Percentiles rank a stretch among this genome's conserved stretches.
Evolutionary conservation across 805 yeast genomes (phyloP).

Genomic region (Ogataea salicorniae): DNA sequence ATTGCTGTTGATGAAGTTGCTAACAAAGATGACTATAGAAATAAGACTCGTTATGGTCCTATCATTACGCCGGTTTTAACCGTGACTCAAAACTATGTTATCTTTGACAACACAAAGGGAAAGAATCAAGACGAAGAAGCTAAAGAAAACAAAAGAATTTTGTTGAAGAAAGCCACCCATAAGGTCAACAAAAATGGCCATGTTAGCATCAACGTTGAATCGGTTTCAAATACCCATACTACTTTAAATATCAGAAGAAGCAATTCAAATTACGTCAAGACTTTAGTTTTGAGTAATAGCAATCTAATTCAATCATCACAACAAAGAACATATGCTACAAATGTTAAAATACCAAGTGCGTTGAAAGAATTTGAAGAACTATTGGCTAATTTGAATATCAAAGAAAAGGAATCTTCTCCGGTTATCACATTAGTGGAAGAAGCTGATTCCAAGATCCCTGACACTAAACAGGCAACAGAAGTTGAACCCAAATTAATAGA

Average conservation of each 20-base stretch:
- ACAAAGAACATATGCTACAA: conserved; percentile 8
- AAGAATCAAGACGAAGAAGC: conserved; percentile 16
- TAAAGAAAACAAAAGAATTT: conserved; percentile 8
- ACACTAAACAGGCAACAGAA: no score
- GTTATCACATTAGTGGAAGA: background rate
- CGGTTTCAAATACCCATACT: conserved; percentile 15
- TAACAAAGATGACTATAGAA: conserved; percentile 14
- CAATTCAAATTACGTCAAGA: conserved; percentile 24
- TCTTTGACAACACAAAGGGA: conserved; percentile 22
- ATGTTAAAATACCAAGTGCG: conserved; percentile 1
- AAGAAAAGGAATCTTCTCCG: conserved; percentile 1
- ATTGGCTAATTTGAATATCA: conserved; percentile 9
- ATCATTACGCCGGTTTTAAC: conserved; percentile 24
- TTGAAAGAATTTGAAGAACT: conserved; percentile 16
- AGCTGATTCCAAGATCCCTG: no score
- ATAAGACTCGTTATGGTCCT: conserved; percentile 15
- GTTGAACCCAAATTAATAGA: no score
- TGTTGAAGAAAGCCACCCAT: conserved; percentile 21
- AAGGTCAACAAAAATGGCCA: conserved; percentile 28
- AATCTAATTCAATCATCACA: background rate
- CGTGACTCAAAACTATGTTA: conserved; percentile 26
- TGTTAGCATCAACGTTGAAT: conserved; percentile 23
- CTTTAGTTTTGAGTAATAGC: conserved; percentile 19
- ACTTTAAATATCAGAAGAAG: conserved; percentile 26
- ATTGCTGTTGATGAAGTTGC: conserved; percentile 26